phyloP scores from a whole-genome alignment of 2,329 filamentous ascomycete genomes.

The Rhinocladiella similis region DNA sequence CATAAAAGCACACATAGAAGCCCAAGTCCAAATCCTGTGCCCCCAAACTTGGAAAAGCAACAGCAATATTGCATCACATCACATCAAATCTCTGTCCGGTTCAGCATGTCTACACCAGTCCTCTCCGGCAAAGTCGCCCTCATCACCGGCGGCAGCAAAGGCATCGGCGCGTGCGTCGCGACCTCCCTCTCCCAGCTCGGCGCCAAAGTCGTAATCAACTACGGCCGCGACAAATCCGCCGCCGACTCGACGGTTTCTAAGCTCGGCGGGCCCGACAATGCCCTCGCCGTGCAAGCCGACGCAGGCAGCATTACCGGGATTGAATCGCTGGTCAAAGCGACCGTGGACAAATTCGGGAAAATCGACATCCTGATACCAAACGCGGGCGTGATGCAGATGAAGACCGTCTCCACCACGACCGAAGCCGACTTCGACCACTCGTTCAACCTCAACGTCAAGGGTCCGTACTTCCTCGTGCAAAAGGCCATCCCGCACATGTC shows the following conservation, averaged over 20 bases:
- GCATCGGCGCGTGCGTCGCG: constrained; percentile 43
- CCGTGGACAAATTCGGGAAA: constrained; percentile 53
- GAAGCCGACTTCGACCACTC: constrained; percentile 53
- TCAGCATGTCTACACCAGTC: constrained; percentile 13
- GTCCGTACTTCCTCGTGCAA: constrained; percentile 55
- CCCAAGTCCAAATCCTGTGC: too few species aligned
- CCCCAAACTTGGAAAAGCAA: too few species aligned
- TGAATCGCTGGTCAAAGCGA: constrained; percentile 50
- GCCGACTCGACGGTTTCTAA: constrained; percentile 58
- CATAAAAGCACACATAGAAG: too few species aligned
- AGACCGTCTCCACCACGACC: constrained; percentile 50
- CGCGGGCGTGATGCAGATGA: constrained; percentile 54
- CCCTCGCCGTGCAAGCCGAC: constrained; percentile 57
- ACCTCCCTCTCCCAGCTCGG: constrained; percentile 41
- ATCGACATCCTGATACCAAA: constrained; percentile 62
- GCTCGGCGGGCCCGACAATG: constrained; percentile 44
- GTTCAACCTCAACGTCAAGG: constrained; percentile 59
- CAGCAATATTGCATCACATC: too few species aligned
- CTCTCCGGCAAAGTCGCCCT: constrained; percentile 34
- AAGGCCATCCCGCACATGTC: constrained; percentile 55
- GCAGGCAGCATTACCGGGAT: constrained; percentile 49
- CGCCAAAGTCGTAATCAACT: constrained; percentile 53
- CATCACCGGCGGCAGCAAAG: constrained; percentile 43
- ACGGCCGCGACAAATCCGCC: constrained; percentile 55
- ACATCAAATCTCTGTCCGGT: background rate